Conservation (phyloP, 2,329 filamentous ascomycete species). For the Colletotrichum sp. region DNA sequence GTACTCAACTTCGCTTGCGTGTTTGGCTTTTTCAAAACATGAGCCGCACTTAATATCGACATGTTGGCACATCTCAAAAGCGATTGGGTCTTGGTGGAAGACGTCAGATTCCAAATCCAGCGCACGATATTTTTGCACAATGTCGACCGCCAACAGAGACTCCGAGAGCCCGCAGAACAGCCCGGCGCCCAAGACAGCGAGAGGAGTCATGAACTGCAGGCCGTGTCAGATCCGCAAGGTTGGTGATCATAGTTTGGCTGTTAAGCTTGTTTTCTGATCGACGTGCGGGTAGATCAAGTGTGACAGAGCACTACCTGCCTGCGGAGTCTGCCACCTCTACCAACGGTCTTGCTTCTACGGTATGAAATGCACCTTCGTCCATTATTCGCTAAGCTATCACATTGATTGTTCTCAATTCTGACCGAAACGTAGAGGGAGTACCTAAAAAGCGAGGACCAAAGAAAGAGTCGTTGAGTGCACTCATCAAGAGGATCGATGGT, state of each 20-base stretch:
- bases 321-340: constrained; percentile 18
- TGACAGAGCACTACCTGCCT: constrained; percentile 15
- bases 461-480: constrained; percentile 13
- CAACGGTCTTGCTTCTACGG: constrained; percentile 16
- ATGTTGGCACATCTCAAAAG: neutral
- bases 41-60: constrained; percentile 10
- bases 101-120: neutral
- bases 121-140: neutral
- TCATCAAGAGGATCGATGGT: constrained; percentile 13
- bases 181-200: neutral
- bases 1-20: neutral
- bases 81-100: neutral
- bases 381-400: neutral
- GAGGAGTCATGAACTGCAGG: constrained; percentile 16
- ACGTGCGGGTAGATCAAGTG: constrained; percentile 15
- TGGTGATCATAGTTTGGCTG: neutral
- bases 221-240: constrained; percentile 15
- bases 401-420: neutral
- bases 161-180: constrained; percentile 10
- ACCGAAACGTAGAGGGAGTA: neutral
- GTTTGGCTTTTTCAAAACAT: constrained; percentile 1
- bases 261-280: constrained; percentile 17
- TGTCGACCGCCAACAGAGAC: constrained; percentile 1
- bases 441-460: constrained; percentile 10
- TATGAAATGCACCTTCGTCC: neutral